These are phyloP conservation scores for Fraxinus xanthoxyloides DNA, from an alignment of 305 asterid genomes.

Conservation along the genomic window DNA sequence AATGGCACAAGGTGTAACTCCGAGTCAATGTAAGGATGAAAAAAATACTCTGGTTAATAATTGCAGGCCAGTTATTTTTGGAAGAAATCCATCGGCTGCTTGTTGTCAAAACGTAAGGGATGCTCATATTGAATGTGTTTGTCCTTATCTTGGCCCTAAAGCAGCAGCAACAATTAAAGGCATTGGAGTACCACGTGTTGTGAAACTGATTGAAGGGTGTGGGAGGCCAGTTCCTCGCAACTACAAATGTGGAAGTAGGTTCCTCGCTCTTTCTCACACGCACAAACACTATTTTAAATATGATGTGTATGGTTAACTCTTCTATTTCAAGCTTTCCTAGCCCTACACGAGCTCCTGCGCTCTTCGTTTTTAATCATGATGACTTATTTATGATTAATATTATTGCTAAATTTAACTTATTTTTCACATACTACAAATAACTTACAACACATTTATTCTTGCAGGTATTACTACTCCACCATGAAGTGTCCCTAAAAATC, in stretches of 20 bases:
- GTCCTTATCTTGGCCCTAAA: not conserved
- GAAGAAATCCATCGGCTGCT: not conserved
- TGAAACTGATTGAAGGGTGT: not conserved
- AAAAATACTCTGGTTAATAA: not conserved
- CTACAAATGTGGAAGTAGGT: conserved; percentile 1
- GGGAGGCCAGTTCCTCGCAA: not conserved
- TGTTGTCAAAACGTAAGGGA: not conserved
- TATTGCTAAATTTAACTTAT: not conserved
- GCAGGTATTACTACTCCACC: not conserved
- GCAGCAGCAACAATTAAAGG: not conserved
- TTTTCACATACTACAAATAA: not conserved
- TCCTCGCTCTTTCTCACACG: not conserved
- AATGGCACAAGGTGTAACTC: not conserved
- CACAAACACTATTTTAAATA: not conserved
- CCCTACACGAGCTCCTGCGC: not conserved
- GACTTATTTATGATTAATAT: not conserved
- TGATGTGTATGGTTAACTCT: too few relatives aligned
- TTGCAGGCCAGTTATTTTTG: not conserved
- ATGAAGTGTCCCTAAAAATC: not conserved
- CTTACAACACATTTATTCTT: not conserved
- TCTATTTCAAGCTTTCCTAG: too few relatives aligned
- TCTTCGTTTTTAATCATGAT: not conserved
- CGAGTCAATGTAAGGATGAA: not conserved
- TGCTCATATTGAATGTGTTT: not conserved
- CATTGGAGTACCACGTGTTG: not conserved